Evolutionary conservation across 441 rosid genomes (phyloP).

Genomic region (Iberis amara): DNA sequence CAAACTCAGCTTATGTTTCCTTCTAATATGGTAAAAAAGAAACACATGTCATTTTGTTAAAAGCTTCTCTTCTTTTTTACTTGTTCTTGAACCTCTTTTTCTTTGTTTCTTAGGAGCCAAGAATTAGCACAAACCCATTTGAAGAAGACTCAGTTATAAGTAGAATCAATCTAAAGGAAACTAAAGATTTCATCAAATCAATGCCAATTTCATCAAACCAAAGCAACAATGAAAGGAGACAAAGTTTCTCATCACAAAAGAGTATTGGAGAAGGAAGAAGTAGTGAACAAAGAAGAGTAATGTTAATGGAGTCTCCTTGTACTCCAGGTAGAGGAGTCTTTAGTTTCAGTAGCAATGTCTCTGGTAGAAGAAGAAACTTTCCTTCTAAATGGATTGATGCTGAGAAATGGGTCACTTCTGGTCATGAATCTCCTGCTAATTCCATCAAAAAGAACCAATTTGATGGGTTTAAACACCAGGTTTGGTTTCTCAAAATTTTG

Average conservation of each 20-base stretch:
- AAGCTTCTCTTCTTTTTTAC: slow-evolving; percentile 15
- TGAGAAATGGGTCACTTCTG: slow-evolving; percentile 77
- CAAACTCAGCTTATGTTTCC: slow-evolving; percentile 44
- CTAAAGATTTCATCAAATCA: slow-evolving; percentile 66
- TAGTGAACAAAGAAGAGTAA: slow-evolving; percentile 43
- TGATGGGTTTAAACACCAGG: slow-evolving; percentile 41
- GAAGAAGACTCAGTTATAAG: slow-evolving; percentile 63
- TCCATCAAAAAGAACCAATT: slow-evolving; percentile 40
- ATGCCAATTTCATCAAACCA: slow-evolving; percentile 40
- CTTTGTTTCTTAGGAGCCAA: slow-evolving; percentile 35
- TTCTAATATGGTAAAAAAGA: slow-evolving; percentile 40
- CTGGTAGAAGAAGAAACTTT: slow-evolving; percentile 49
- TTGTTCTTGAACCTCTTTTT: slow-evolving; percentile 17
- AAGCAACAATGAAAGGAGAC: slow-evolving; percentile 34
- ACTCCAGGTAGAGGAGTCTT: slow-evolving; percentile 85
- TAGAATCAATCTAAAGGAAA: slow-evolving; percentile 68
- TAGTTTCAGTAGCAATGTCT: slow-evolving; percentile 49
- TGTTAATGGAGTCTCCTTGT: slow-evolving; percentile 53
- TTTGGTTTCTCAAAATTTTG: neutral
- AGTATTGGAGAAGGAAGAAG: slow-evolving; percentile 45
- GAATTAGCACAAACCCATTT: slow-evolving; percentile 50
- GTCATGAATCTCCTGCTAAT: slow-evolving; percentile 65
- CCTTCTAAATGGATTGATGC: slow-evolving; percentile 98
- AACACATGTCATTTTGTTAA: no score
- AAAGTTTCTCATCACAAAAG: slow-evolving; percentile 45